Base-by-base conservation (phyloP, 176 grass and related monocot genomes). In the Triticum dicoccoides region DNA sequence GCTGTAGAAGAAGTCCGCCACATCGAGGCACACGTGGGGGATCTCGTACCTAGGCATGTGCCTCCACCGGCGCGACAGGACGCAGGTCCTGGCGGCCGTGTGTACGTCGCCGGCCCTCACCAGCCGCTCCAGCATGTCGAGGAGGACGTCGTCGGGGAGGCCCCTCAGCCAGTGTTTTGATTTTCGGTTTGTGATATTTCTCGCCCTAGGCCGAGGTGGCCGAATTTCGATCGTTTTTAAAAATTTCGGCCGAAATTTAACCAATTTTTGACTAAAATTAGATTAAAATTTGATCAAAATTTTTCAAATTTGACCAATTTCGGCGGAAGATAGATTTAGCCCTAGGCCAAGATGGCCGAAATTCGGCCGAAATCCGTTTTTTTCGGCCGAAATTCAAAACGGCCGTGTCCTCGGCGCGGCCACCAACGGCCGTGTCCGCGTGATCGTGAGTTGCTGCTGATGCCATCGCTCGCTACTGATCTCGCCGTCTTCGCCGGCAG, bases 131-230 rank as follows among this genome's bases (percentile, higher is more conserved):
- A 76, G 14, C 8, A 76, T 32, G 45, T 32, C 45, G 25, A 76
- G 73, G 44, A 76, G 73, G 73, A 76, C 73, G 45, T 76, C 73
- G 73, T 76, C 73, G 73, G 25, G 73, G 0, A 76, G 73, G 24
- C 14, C 45, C 24, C 44, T 76, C 44, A 76, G 73, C 8, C 8
- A 27, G 25, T 27, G 25, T 27, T 27, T 27, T 27, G 25, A 27
- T 27, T 27, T 27, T 27, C 25, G 25, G 25, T 27, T 27, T 27
- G 25, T 27, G 25, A 27, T 27, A 27, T 27, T 27, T 27, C 25
- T 27, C 1, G 25, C 25, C 25, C 1, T 27, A 27, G 25, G 25
- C 25, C 25, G 25, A 27, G 25, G 25, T 27, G 25, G 25, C 25
- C 25, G 25, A 27, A 27, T 27, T 27, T 27, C 25, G 25, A 1